These are phyloP conservation scores for Cryptococcus maquisensis DNA, from an alignment of 1,284 basidiomycete species.

Conservation along the genomic window DNA sequence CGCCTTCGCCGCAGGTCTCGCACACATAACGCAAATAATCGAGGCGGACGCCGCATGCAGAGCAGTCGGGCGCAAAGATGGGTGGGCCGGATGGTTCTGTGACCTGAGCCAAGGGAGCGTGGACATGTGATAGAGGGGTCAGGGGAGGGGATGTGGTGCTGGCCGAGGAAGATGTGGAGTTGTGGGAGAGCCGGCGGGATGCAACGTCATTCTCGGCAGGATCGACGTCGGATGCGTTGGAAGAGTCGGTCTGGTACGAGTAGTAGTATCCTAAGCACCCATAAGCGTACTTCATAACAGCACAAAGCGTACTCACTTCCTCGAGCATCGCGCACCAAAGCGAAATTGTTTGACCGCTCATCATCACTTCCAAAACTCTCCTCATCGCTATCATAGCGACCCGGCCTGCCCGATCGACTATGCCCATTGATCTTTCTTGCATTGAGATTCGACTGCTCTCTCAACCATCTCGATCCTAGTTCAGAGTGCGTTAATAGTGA, in stretches of 20 bases:
- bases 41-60: slow-evolving; percentile 66
- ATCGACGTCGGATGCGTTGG: slow-evolving; percentile 23
- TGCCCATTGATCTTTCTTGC: slow-evolving; percentile 23
- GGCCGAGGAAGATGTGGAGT: slow-evolving; percentile 10
- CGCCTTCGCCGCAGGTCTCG: slow-evolving; percentile 69
- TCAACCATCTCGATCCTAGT: slow-evolving; percentile 72
- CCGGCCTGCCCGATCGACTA: slow-evolving; percentile 1
- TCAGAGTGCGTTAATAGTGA: slow-evolving; percentile 49
- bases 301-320: slow-evolving; percentile 37
- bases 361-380: slow-evolving; percentile 40
- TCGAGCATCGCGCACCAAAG: slow-evolving; percentile 40
- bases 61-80: slow-evolving; percentile 69
- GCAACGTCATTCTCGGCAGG: slow-evolving; percentile 4
- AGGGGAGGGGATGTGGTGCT: slow-evolving; percentile 26
- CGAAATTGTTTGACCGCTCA: slow-evolving; percentile 37
- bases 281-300: no score
- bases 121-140: not conserved
- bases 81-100: slow-evolving; percentile 53
- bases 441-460: slow-evolving; percentile 64
- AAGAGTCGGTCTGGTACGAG: slow-evolving; percentile 43
- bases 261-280: slow-evolving; percentile 43
- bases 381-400: slow-evolving; percentile 33
- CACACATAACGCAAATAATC: slow-evolving; percentile 82
- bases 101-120: slow-evolving; percentile 12
- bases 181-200: not conserved